Percentiles rank a stretch among this genome's conserved stretches.
These are phyloP conservation scores for Agaricus sinodeliciosus DNA, from an alignment of 768 basidiomycete species.

Conservation along the genomic window DNA sequence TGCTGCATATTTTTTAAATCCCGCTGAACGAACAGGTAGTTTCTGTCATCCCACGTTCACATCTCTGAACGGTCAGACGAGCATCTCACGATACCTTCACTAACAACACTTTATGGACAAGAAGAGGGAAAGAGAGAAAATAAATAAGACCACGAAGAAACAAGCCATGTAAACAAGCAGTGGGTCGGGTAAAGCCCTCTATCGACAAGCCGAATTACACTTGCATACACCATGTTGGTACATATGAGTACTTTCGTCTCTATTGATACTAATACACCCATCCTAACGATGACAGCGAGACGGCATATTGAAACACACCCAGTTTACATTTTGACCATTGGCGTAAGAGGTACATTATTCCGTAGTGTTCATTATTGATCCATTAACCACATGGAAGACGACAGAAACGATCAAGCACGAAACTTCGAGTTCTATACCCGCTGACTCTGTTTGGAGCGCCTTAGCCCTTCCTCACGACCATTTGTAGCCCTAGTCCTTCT, in stretches of 20 bases:
- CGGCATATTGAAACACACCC: neutral
- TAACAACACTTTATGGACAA: neutral
- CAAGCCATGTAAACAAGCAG: neutral
- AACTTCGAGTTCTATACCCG: neutral
- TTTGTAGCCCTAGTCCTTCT: neutral
- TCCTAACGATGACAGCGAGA: neutral
- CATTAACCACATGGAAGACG: neutral
- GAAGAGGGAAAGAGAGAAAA: too few species aligned
- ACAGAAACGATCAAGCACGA: neutral
- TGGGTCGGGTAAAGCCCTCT: neutral
- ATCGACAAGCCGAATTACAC: neutral
- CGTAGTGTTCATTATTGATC: neutral
- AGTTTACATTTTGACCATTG: neutral
- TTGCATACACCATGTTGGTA: neutral
- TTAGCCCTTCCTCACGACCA: neutral
- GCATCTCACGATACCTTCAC: too few species aligned
- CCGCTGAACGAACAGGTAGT: too few species aligned
- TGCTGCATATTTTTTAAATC: too few species aligned
- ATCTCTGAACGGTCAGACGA: too few species aligned
- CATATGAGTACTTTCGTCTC: neutral
- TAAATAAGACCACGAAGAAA: neutral
- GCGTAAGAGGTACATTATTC: neutral
- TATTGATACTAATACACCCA: neutral
- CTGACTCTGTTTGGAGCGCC: neutral
- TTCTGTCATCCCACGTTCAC: too few species aligned